Evolutionary conservation across 2,329 filamentous ascomycete species (phyloP).

Genomic region (Colletotrichum lentis): DNA sequence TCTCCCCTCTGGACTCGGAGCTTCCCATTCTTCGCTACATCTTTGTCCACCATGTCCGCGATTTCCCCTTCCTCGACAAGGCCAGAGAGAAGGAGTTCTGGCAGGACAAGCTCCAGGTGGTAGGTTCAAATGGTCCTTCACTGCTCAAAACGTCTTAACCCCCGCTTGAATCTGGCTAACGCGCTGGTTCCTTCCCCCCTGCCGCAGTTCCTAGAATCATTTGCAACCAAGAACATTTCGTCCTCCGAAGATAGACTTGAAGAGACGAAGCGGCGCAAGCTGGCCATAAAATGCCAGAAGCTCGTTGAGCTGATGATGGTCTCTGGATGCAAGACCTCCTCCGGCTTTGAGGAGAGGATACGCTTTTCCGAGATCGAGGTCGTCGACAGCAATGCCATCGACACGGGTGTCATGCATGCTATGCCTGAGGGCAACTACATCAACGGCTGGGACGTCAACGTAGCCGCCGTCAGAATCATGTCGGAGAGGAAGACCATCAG

Average conservation of each 20-base stretch:
- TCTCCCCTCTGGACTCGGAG: conserved; percentile 91
- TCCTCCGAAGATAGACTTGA: conserved; percentile 95
- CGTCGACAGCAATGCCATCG: conserved; percentile 90
- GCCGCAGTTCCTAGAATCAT: conserved; percentile 88
- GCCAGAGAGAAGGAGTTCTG: conserved; percentile 99
- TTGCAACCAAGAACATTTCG: conserved; percentile 95
- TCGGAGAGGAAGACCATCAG: conserved; percentile 85
- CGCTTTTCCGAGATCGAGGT: conserved; percentile 97
- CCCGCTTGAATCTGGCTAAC: conserved; percentile 21
- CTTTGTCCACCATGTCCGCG: conserved; percentile 96
- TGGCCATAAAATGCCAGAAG: conserved; percentile 93
- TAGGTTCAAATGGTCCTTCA: conserved; percentile 56
- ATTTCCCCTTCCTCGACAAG: conserved; percentile 97
- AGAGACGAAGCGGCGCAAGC: conserved; percentile 92
- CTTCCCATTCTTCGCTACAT: conserved; percentile 94
- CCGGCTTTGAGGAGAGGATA: conserved; percentile 96
- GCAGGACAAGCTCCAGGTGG: conserved; percentile 96
- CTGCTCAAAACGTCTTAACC: neutral
- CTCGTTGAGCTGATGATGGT: conserved; percentile 99
- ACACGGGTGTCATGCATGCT: conserved; percentile 85
- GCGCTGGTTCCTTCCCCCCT: conserved; percentile 28
- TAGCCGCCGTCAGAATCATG: conserved; percentile 84
- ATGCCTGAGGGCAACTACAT: conserved; percentile 90
- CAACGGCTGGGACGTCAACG: conserved; percentile 97
- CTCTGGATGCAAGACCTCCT: conserved; percentile 92